Evolutionary conservation across 805 yeast species (phyloP).

Genomic region (Cyberlindnera maclurae): DNA sequence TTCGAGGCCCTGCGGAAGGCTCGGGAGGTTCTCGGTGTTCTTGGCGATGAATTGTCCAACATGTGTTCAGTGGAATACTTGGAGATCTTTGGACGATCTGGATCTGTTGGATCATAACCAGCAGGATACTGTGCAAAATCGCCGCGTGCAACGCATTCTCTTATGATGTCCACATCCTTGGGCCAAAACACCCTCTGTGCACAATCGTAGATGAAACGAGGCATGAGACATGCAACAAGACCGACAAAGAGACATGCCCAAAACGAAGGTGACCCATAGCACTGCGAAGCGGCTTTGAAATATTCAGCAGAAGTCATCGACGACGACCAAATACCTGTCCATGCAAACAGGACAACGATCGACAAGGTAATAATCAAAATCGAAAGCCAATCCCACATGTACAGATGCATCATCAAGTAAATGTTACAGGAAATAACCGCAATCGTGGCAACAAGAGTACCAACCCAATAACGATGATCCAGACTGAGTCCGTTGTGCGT

Average conservation of each 20-base stretch:
- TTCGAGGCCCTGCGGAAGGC: constrained; percentile 30
- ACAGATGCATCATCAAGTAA: constrained; percentile 59
- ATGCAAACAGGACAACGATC: constrained; percentile 52
- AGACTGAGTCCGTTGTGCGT: constrained; percentile 47
- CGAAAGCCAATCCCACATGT: constrained; percentile 79
- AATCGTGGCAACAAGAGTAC: constrained; percentile 58
- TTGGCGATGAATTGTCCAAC: constrained; percentile 21
- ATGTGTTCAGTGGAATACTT: constrained; percentile 32
- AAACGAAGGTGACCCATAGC: constrained; percentile 52
- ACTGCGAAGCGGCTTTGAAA: constrained; percentile 57
- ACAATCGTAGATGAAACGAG: constrained; percentile 59
- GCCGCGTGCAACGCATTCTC: constrained; percentile 64
- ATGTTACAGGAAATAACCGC: constrained; percentile 61
- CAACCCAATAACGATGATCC: constrained; percentile 71
- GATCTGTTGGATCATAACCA: constrained; percentile 77
- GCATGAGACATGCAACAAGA: constrained; percentile 54
- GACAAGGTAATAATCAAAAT: constrained; percentile 49
- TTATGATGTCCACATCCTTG: constrained; percentile 61
- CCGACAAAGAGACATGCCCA: constrained; percentile 70
- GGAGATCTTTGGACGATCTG: constrained; percentile 48
- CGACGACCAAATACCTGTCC: constrained; percentile 81
- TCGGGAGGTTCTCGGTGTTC: constrained; percentile 29
- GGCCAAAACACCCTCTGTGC: constrained; percentile 48
- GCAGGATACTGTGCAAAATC: constrained; percentile 60
- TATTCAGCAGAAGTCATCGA: constrained; percentile 46